These are phyloP conservation scores for Capronia americana DNA, from an alignment of 2,329 filamentous ascomycete genomes.

Conservation along the genomic window DNA sequence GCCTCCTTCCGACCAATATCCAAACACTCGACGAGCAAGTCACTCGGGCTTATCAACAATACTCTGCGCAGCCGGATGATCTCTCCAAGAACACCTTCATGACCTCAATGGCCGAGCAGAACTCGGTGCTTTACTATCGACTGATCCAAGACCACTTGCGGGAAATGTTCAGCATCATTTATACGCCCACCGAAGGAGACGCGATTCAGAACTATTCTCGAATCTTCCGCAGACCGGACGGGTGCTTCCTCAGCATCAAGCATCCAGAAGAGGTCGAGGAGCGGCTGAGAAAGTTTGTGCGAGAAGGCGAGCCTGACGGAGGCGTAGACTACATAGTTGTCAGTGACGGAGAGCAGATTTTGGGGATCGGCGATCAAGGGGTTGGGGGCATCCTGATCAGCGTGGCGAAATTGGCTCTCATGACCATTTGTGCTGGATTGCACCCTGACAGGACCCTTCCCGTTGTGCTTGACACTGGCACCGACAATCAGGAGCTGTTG, in stretches of 20 bases:
- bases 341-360: constrained; percentile 73
- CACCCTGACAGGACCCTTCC: constrained; percentile 79
- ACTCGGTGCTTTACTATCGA: constrained; percentile 78
- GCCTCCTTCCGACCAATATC: constrained; percentile 73
- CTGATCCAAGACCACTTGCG: constrained; percentile 77
- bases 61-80: constrained; percentile 64
- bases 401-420: constrained; percentile 80
- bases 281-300: constrained; percentile 62
- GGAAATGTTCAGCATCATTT: constrained; percentile 90
- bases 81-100: constrained; percentile 88
- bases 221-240: constrained; percentile 77
- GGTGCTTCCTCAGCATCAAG: constrained; percentile 78
- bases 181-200: constrained; percentile 82
- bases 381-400: constrained; percentile 85
- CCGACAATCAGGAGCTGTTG: constrained; percentile 76
- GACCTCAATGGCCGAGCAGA: constrained; percentile 83
- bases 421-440: constrained; percentile 84
- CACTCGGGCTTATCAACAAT: constrained; percentile 80
- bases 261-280: constrained; percentile 69
- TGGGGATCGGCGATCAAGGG: constrained; percentile 86
- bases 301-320: constrained; percentile 23
- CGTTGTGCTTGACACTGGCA: constrained; percentile 85
- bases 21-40: constrained; percentile 80
- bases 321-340: constrained; percentile 84
- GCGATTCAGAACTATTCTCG: constrained; percentile 85